These are phyloP conservation scores for Tetrahymena borealis DNA, from an alignment of 73 alveolate genomes.

Conservation along the genomic window DNA sequence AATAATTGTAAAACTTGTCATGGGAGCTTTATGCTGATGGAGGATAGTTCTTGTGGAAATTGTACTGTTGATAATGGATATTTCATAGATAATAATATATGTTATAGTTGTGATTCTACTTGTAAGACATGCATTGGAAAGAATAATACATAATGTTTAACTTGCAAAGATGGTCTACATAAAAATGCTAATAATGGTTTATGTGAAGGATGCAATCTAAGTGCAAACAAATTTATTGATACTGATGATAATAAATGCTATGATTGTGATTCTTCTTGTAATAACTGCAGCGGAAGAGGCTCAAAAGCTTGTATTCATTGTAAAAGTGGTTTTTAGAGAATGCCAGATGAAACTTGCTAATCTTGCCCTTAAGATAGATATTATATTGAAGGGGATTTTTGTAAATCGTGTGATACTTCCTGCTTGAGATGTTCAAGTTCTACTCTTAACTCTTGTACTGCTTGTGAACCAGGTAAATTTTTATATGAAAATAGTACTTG, in stretches of 20 bases:
- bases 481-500: neutral
- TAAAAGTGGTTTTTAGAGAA: neutral
- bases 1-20: neutral
- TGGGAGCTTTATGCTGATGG: neutral
- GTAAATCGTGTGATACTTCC: neutral
- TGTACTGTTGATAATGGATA: neutral
- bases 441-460: neutral
- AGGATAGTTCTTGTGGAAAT: neutral
- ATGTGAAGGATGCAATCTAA: neutral
- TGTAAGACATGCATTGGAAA: neutral
- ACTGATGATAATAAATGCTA: neutral
- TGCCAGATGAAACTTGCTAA: neutral
- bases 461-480: neutral
- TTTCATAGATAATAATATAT: neutral
- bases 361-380: neutral
- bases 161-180: neutral
- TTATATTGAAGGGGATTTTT: neutral
- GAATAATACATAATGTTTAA: neutral
- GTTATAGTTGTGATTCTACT: neutral
- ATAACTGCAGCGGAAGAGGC: neutral
- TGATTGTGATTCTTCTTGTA: neutral
- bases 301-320: neutral
- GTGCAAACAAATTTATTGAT: neutral
- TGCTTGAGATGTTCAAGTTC: neutral
- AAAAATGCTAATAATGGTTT: neutral